Evolutionary conservation across 2,329 filamentous ascomycete genomes (phyloP), one percentile per base, ranked within the genome.

Genomic region (Pyricularia grisea): DNA sequence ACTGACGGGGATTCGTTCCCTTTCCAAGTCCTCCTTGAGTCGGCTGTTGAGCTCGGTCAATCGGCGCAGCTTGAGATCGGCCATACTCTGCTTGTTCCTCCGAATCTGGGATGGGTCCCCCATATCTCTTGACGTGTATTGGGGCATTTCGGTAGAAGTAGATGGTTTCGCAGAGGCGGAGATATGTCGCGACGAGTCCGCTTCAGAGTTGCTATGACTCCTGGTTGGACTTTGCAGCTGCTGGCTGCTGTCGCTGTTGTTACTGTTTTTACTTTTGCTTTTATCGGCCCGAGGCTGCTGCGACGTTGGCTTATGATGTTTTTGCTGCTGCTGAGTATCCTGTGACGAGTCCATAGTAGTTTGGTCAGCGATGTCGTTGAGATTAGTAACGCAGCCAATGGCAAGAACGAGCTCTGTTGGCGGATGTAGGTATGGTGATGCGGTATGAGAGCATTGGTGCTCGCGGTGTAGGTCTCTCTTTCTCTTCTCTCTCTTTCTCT

Each of bases 31-130:
- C 82, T 99, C 95, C 76, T 94, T 92, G 79, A 99, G 84, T 75
- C 95, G 91, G 81, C 93, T 93, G 86, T 98, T 99, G 76, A 99
- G 88, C 84, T 99, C 95, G 71, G 94, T 98, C 81, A 99, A 86
- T 73, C 95, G 91, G 77, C 95, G 90, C 76, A 98, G 88, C 87
- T 99, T 99, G 73, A 99, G 88, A 80, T 99, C 95, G 75, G 94
- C 94, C 92, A 99, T 98, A 79, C 93, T 97, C 84, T 98, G 95
- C 86, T 97, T 97, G 85, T 96, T 98, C 84, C 94, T 97, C 86
- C 87, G 89, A 75, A 88, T 87, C 79, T 90, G 87, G 76, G 86
- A 87, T 78, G 87, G 86, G 78, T 90, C 88, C 80, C 86, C 87
- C 71, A 87, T 86, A 77, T 90, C 88, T 75, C 88, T 85, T 66